These are phyloP conservation scores for Aspergillus versicolor DNA, from an alignment of 2,329 filamentous ascomycete genomes.

Conservation along the genomic window DNA sequence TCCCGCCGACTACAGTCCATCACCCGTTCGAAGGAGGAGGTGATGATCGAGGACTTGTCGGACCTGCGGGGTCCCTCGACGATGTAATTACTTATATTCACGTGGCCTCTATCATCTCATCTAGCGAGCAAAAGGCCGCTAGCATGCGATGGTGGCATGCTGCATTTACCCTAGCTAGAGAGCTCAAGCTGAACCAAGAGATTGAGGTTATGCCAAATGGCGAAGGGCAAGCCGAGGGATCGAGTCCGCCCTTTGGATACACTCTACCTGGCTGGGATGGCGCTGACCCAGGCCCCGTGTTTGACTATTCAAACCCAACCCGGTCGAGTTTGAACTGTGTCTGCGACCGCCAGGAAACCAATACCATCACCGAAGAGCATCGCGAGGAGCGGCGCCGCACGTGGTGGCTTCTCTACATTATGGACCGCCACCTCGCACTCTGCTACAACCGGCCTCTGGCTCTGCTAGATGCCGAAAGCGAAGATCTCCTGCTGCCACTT, in stretches of 20 bases:
- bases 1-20: conserved; percentile 67
- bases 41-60: conserved; percentile 44
- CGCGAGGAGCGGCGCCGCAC: conserved; percentile 84
- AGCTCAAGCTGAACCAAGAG: conserved; percentile 83
- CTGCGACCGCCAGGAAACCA: conserved; percentile 29
- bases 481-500: conserved; percentile 79
- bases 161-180: conserved; percentile 84
- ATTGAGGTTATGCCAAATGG: conserved; percentile 47
- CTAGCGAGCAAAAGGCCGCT: conserved; percentile 93
- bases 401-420: conserved; percentile 92
- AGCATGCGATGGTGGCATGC: conserved; percentile 95
- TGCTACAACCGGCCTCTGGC: conserved; percentile 91
- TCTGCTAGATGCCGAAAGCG: conserved; percentile 83
- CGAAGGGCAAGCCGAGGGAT: conserved; percentile 30
- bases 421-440: conserved; percentile 83
- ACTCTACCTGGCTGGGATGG: conserved; percentile 30
- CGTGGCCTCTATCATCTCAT: conserved; percentile 84
- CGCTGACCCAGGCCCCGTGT: conserved; percentile 54
- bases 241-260: conserved; percentile 35
- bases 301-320: conserved; percentile 41
- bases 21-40: conserved; percentile 56
- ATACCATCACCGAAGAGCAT: conserved; percentile 69
- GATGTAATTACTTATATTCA: conserved; percentile 92
- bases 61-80: conserved; percentile 72
- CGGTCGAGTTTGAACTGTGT: conserved; percentile 37